Evolutionary conservation across 2,329 filamentous ascomycete species (phyloP).

Genomic region (Arachnomyces sp.): DNA sequence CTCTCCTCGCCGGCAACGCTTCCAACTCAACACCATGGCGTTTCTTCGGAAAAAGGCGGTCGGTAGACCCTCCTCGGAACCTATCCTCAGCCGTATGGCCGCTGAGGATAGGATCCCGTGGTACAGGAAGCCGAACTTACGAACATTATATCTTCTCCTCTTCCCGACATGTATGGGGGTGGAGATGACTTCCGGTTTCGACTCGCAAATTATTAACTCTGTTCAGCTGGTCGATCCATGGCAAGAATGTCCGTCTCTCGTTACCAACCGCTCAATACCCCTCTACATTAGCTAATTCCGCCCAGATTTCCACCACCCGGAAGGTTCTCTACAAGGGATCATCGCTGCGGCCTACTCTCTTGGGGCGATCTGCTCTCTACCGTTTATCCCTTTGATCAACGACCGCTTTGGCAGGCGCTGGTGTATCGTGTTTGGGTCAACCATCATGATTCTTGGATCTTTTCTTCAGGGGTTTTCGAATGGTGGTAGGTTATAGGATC

Average conservation of each 20-base stretch:
- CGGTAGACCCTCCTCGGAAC: neutral
- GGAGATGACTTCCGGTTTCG: conserved; percentile 51
- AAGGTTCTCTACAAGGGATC: conserved; percentile 40
- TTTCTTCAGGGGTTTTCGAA: conserved; percentile 31
- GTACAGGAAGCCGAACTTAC: conserved; percentile 50
- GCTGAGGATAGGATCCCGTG: conserved; percentile 33
- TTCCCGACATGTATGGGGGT: conserved; percentile 52
- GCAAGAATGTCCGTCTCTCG: conserved; percentile 18
- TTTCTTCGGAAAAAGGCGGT: too few relatives aligned
- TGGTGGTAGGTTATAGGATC: conserved; percentile 17
- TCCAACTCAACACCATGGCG: too few relatives aligned
- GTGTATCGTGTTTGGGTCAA: conserved; percentile 44
- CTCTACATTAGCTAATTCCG: too few relatives aligned
- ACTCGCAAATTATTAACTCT: conserved; percentile 39
- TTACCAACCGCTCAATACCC: conserved; percentile 16
- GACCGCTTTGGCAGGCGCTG: conserved; percentile 46
- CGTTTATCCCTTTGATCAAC: conserved; percentile 46
- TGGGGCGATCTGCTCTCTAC: conserved; percentile 48
- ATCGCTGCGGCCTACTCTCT: conserved; percentile 50
- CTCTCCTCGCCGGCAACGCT: too few relatives aligned
- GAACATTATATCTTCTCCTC: conserved; percentile 46
- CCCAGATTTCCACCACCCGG: conserved; percentile 36
- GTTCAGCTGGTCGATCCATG: conserved; percentile 25
- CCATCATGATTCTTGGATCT: conserved; percentile 40
- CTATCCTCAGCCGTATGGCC: neutral